Percentiles rank a stretch among this genome's conserved stretches.
Evolutionary conservation across 2,329 filamentous ascomycete genomes (phyloP).

Genomic region (Aaosphaeria pasadenensis): DNA sequence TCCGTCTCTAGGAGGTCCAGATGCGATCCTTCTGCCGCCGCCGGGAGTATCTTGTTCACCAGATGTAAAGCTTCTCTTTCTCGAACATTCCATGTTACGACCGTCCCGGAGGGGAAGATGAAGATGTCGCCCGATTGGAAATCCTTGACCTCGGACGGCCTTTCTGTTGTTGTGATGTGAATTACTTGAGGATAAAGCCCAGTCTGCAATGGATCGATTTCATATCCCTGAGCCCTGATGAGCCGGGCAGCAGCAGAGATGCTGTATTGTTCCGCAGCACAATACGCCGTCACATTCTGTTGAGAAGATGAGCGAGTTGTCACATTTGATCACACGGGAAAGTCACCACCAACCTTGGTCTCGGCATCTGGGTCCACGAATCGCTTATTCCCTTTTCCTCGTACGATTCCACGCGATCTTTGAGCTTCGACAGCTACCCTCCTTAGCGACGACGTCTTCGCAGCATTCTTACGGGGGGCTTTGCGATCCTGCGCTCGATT

Average conservation of each 20-base stretch:
- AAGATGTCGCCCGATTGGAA: slow-evolving; percentile 76
- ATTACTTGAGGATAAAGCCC: slow-evolving; percentile 64
- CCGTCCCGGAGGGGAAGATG: slow-evolving; percentile 89
- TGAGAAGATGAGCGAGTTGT: not conserved
- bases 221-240: slow-evolving; percentile 57
- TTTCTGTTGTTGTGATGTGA: slow-evolving; percentile 51
- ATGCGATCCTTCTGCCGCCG: slow-evolving; percentile 74
- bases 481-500: slow-evolving; percentile 14
- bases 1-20: slow-evolving; percentile 74
- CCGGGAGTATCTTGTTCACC: slow-evolving; percentile 65
- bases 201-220: slow-evolving; percentile 61
- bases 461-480: slow-evolving; percentile 23
- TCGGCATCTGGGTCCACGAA: slow-evolving; percentile 47
- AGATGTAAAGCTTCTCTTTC: slow-evolving; percentile 61
- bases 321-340: not conserved
- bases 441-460: slow-evolving; percentile 62
- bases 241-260: slow-evolving; percentile 57
- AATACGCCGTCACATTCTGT: slow-evolving; percentile 61
- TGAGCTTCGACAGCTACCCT: slow-evolving; percentile 86
- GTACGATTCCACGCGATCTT: slow-evolving; percentile 53
- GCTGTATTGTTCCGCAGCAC: slow-evolving; percentile 66
- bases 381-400: slow-evolving; percentile 41
- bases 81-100: slow-evolving; percentile 88
- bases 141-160: slow-evolving; percentile 41
- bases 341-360: slow-evolving; percentile 36